A percentile compares a stretch with the other conserved stretches of the same genome.
These are phyloP conservation scores for Calendula officinalis DNA, from an alignment of 129 eudicot species.

Conservation along the genomic window DNA sequence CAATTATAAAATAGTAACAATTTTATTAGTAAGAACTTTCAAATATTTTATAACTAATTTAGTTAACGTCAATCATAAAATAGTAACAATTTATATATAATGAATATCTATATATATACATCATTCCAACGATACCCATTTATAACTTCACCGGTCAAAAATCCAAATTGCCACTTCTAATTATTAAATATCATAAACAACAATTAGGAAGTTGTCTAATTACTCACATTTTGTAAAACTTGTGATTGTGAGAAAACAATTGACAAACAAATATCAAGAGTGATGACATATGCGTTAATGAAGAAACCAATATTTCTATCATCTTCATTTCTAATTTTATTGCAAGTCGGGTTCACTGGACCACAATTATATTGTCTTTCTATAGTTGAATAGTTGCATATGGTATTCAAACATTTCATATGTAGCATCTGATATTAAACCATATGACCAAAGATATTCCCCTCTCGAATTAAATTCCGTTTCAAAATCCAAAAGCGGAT, in stretches of 20 bases:
- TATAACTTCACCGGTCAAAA: too few species aligned
- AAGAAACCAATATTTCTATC: slow-evolving; percentile 51
- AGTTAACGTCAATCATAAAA: too few species aligned
- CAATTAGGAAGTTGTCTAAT: not conserved
- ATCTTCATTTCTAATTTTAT: slow-evolving; percentile 43
- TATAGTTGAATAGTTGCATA: slow-evolving; percentile 62
- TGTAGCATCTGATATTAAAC: slow-evolving; percentile 62
- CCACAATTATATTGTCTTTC: slow-evolving; percentile 49
- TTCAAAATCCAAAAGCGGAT: slow-evolving; percentile 65
- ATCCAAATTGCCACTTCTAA: not conserved
- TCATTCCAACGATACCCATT: not conserved
- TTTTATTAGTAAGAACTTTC: too few species aligned
- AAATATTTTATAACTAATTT: too few species aligned
- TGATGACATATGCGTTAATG: slow-evolving; percentile 56
- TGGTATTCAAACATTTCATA: slow-evolving; percentile 32
- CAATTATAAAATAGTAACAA: too few species aligned
- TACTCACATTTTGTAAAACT: slow-evolving; percentile 49
- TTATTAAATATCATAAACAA: not conserved
- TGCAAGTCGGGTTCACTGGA: slow-evolving; percentile 37
- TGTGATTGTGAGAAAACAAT: slow-evolving; percentile 51
- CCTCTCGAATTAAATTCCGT: slow-evolving; percentile 56
- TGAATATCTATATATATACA: not conserved
- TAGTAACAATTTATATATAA: too few species aligned
- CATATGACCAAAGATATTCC: slow-evolving; percentile 69
- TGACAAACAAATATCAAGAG: slow-evolving; percentile 70